Percentiles rank a stretch among this genome's conserved stretches.
Conservation (phyloP, 1,284 basidiomycete species). For the Ceraceosorus guamensis region DNA sequence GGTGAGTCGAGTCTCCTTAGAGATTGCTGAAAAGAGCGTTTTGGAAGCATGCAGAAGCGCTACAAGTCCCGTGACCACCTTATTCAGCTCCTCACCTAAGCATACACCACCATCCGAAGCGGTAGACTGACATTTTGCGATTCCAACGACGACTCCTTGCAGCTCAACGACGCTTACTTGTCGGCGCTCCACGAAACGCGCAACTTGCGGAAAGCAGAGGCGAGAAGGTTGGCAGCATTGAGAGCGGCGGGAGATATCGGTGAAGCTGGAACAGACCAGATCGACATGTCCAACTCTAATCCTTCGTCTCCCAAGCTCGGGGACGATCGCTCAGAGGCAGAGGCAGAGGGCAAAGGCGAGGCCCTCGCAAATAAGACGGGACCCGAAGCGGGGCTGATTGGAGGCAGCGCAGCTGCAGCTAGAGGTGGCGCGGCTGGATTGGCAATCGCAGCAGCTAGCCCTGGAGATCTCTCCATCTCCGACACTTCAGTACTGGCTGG, state of each 20-base stretch:
- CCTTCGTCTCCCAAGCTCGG: not conserved
- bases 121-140: no score
- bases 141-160: not conserved
- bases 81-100: not conserved
- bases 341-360: no score
- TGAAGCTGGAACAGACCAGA: not conserved
- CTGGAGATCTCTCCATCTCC: slow-evolving; percentile 2
- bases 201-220: slow-evolving; percentile 4
- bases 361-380: no score
- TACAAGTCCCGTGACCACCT: not conserved
- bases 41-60: not conserved
- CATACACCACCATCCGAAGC: not conserved
- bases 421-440: not conserved
- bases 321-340: no score
- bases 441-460: not conserved
- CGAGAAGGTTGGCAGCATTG: not conserved
- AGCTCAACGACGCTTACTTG: slow-evolving; percentile 10
- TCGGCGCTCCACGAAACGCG: slow-evolving; percentile 4
- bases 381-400: not conserved
- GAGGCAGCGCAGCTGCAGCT: not conserved
- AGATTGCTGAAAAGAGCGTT: not conserved
- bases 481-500: slow-evolving; percentile 2
- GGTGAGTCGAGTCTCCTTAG: slow-evolving; percentile 4
- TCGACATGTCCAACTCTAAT: not conserved
- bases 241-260: not conserved